Evolutionary conservation across 2,329 filamentous ascomycete genomes (phyloP), one percentile per base, ranked within the genome.

Genomic region (Fusarium sp.): DNA sequence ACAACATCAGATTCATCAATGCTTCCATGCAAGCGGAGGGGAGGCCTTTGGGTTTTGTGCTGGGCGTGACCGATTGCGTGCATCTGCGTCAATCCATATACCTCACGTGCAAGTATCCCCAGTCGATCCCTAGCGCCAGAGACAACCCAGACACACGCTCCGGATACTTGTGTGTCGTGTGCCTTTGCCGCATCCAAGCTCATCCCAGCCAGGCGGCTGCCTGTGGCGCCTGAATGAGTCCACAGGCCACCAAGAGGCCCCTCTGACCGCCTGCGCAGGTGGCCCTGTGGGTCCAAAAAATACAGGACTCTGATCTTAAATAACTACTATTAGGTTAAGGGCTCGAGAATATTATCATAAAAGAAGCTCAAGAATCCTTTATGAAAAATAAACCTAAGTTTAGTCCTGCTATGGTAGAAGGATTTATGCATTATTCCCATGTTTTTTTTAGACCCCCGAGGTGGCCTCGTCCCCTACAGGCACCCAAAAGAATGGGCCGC

Each of bases 261-360:
- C 68, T 70, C 64, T 73, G 72, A 74, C 72, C 72, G 72, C 70
- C 61, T 64, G 59, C 48, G 47, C 57, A 56, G 66, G n/a, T 64
- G 23, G 23, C 23, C 23, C 23, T 23, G 23, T 23, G 23, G 23
- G 23, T 23, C 23, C 23, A 23, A 23, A 23, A 23, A 23, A 23
- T 23, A 30, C 43, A 8, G 28, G 15, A 15, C 11, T 13, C 6
- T 18, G 37, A 23, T 23, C 23, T 23, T 23, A 23, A 23, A 23
- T 23, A 4, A 23, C 18, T 23, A 23, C 18, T 23, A 23, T 23
- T 23, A 23, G 18, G 18, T 23, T 23, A 23, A 23, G 18, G 18
- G 18, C 18, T 23, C 18, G 18, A 23, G 18, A 4, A 23, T 23
- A 23, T 23, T 23, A 23, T 23, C 18, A 23, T 23, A 23, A 23